Evolutionary conservation across 768 basidiomycete species (phyloP).

Genomic region (Hortiboletus campestris): DNA sequence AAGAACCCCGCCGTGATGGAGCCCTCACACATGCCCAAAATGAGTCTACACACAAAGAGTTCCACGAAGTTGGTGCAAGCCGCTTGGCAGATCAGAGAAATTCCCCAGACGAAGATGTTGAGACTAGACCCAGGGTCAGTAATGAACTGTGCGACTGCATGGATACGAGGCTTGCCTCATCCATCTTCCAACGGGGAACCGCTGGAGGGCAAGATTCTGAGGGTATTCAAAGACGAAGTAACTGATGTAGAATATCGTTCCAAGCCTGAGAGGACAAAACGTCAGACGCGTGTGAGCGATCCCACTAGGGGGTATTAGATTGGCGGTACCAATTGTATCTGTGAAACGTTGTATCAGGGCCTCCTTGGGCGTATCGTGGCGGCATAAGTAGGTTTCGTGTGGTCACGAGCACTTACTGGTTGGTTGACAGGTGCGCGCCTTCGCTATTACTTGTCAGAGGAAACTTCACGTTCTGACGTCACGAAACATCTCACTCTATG

Average conservation of each 20-base stretch:
- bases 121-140: conserved; percentile 36
- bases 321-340: conserved; percentile 63
- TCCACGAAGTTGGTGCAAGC: conserved; percentile 70
- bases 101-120: conserved; percentile 66
- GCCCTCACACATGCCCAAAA: conserved; percentile 74
- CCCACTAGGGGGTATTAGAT: not conserved
- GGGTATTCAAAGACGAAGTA: conserved; percentile 74
- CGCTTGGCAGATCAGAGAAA: conserved; percentile 59
- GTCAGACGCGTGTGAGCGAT: not conserved
- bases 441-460: conserved; percentile 37
- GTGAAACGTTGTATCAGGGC: not conserved
- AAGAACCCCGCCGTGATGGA: conserved; percentile 72
- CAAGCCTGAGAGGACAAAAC: conserved; percentile 48
- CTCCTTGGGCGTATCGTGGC: too few relatives aligned
- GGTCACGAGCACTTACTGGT: conserved; percentile 45
- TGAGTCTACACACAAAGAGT: conserved; percentile 58
- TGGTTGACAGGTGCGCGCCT: conserved; percentile 59
- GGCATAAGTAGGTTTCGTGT: not conserved
- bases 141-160: not conserved
- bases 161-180: conserved; percentile 53
- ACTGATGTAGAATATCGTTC: conserved; percentile 71
- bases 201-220: conserved; percentile 68
- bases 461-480: not conserved
- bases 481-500: conserved; percentile 46
- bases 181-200: conserved; percentile 77